These are phyloP conservation scores for Verticillium albo-atrum DNA, from an alignment of 2,329 filamentous ascomycete genomes.

Conservation along the genomic window DNA sequence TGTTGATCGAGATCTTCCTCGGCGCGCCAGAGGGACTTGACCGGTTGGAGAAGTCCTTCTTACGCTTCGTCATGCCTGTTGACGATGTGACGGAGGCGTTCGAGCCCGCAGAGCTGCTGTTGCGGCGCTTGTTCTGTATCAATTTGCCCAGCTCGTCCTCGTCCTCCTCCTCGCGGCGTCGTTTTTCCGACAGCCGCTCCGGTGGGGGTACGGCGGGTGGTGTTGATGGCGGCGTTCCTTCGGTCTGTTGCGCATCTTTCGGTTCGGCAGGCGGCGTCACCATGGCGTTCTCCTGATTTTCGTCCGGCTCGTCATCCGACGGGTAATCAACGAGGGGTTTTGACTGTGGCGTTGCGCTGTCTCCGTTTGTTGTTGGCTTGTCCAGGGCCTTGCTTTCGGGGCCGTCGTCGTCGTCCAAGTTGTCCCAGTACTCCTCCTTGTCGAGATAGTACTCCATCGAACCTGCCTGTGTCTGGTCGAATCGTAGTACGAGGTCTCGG, in stretches of 20 bases:
- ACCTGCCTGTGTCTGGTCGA: conserved; percentile 69
- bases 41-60: conserved; percentile 39
- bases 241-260: conserved; percentile 11
- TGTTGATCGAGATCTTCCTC: conserved; percentile 56
- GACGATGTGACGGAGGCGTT: conserved; percentile 27
- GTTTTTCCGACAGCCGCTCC: conserved; percentile 82
- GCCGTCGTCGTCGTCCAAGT: conserved; percentile 59
- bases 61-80: conserved; percentile 36
- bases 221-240: conserved; percentile 10
- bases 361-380: conserved; percentile 52
- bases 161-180: conserved; percentile 86
- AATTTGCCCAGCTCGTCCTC: conserved; percentile 89
- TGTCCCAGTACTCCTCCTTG: conserved; percentile 86
- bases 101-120: conserved; percentile 47
- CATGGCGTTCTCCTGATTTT: conserved; percentile 53
- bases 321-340: conserved; percentile 87
- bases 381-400: conserved; percentile 26
- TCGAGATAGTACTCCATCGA: conserved; percentile 71
- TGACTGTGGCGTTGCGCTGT: conserved; percentile 39
- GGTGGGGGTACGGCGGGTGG: conserved; percentile 51
- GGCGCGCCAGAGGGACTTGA: conserved; percentile 31
- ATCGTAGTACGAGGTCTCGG: conserved; percentile 66
- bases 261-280: conserved; percentile 16
- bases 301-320: conserved; percentile 75
- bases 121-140: conserved; percentile 59